Conservation (phyloP, 805 yeast genomes). For the Grigorovia yakushimaensis region DNA sequence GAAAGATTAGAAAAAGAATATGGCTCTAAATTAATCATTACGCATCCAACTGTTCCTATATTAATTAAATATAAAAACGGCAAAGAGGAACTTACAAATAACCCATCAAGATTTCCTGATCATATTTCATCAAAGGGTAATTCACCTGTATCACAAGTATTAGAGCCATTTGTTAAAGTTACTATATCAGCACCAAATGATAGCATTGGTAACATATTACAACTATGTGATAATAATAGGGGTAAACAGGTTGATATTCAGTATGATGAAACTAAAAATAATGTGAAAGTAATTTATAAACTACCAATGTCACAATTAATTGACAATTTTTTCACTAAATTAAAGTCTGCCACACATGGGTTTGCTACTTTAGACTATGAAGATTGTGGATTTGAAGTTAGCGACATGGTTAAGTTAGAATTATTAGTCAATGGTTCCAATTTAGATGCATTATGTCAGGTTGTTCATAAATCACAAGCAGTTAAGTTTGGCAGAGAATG, state of each 20-base stretch:
- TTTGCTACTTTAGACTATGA: slow-evolving; percentile 93
- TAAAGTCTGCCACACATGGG: slow-evolving; percentile 83
- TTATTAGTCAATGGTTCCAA: slow-evolving; percentile 80
- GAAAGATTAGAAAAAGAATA: slow-evolving; percentile 89
- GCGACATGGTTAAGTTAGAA: slow-evolving; percentile 81
- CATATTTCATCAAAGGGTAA: slow-evolving; percentile 15
- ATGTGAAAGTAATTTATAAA: slow-evolving; percentile 68
- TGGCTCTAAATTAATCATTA: slow-evolving; percentile 83
- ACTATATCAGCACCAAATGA: slow-evolving; percentile 87
- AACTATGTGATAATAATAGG: slow-evolving; percentile 73
- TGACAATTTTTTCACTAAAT: slow-evolving; percentile 90
- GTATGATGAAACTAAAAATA: slow-evolving; percentile 61
- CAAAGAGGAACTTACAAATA: slow-evolving; percentile 55
- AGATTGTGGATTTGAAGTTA: slow-evolving; percentile 74
- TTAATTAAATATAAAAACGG: slow-evolving; percentile 63
- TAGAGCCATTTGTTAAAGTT: slow-evolving; percentile 87
- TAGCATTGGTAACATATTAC: slow-evolving; percentile 77
- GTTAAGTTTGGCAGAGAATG: slow-evolving; percentile 67
- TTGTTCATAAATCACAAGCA: slow-evolving; percentile 75
- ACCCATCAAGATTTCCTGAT: slow-evolving; percentile 90
- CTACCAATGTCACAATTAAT: slow-evolving; percentile 84
- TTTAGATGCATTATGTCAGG: slow-evolving; percentile 86
- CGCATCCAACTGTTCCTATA: slow-evolving; percentile 95
- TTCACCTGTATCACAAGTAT: slow-evolving; percentile 35
- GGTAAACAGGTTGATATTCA: slow-evolving; percentile 76